Base-by-base conservation (phyloP, 2,329 filamentous ascomycete species). In the Paradendryphiella salina region DNA sequence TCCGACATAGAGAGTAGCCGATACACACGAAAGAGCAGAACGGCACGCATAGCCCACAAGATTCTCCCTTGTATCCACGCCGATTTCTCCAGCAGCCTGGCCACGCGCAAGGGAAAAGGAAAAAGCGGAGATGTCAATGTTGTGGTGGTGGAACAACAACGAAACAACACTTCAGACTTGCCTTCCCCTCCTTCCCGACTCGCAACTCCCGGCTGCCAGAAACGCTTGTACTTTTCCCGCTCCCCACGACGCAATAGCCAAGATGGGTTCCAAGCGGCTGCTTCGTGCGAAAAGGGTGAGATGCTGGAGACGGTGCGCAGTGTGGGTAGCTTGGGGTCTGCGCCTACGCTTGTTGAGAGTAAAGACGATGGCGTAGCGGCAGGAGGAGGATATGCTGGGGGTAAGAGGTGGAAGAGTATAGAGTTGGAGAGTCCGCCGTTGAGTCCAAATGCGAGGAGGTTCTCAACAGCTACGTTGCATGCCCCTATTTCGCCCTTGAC, bases 71-170 rank as follows among this genome's bases (percentile, higher is more conserved):
- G 69, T 42, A 67, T 72, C 33, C 60, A 67, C 34, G 61, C 67
- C 32, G 69, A 72, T 42, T 71, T 72, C 50, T 67, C 67, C 7
- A 69, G 67, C 20, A 71, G 67, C 28, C 65, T 72, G 21, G 69
- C 65, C 23, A 58, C 61, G 5, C 58, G 59, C 14, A n/a, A 20
- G 3, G n/a, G 13, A 9, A 54, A 45, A 33, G 61, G 63, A 15
- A 55, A 45, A 35, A 50, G 40, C 18, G 53, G 38, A 18, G 7
- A 14, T 5, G 18, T 5, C 20, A 3, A 20, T 20, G 5, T 26
- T 2, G 23, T 26, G 1, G 23, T 26, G 8, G 23, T 26, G 5
- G 23, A 10, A 21, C 28, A 42, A 23, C 7, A 42, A 21, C 13
- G 18, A 7, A 23, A 23, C 6, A 5, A 23, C 4, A 23, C 2